phyloP scores from a whole-genome alignment of 1,284 basidiomycete genomes.

The Omphalotus olearius region DNA sequence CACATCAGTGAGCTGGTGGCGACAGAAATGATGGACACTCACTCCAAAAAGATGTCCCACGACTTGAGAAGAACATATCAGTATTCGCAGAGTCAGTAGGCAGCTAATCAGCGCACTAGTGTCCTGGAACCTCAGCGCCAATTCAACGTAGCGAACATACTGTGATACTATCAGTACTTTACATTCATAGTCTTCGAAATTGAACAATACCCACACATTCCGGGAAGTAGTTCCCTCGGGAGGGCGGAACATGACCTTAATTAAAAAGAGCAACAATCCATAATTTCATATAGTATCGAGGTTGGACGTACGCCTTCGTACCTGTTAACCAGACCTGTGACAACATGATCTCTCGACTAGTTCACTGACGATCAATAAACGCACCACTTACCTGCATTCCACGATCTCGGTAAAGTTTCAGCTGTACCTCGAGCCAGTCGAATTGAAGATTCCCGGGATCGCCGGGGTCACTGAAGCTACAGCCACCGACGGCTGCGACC shows the following conservation, averaged over 20 bases:
- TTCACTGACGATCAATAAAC: not conserved
- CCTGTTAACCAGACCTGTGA: constrained; percentile 46
- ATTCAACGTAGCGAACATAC: constrained; percentile 81
- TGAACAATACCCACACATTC: constrained; percentile 64
- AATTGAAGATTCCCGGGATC: constrained; percentile 85
- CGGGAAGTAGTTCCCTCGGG: constrained; percentile 77
- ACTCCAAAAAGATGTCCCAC: constrained; percentile 87
- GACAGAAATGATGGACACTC: constrained; percentile 24
- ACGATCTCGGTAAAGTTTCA: constrained; percentile 65
- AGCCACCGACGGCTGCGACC: constrained; percentile 63
- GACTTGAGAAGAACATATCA: constrained; percentile 26
- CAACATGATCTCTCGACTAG: not conserved
- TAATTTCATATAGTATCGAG: constrained; percentile 3
- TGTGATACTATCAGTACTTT: constrained; percentile 24
- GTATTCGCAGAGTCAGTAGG: not conserved
- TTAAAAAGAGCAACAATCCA: constrained; percentile 13
- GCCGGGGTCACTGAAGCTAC: constrained; percentile 48
- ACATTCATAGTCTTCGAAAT: not conserved
- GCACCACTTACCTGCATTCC: constrained; percentile 67
- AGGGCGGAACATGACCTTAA: constrained; percentile 75
- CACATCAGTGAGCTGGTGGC: not conserved
- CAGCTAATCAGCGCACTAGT: constrained; percentile 37
- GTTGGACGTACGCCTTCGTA: constrained; percentile 17
- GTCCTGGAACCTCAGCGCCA: constrained; percentile 83
- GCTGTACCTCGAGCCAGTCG: constrained; percentile 89